phyloP scores from a whole-genome alignment of 257 asterid species.

The Solanum sparsipilum region DNA sequence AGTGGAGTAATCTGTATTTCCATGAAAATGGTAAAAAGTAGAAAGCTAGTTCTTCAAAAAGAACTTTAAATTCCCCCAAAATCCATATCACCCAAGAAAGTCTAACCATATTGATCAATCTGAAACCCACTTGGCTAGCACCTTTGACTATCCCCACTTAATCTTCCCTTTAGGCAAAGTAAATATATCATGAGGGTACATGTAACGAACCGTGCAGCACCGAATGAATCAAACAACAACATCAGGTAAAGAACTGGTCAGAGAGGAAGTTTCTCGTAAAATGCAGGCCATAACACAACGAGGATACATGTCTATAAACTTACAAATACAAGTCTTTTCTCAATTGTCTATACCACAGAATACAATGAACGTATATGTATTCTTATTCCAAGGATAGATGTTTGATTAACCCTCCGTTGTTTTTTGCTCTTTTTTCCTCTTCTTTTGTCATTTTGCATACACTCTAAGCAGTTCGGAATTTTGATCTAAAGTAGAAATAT shows the following conservation, averaged over 20 bases:
- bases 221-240: neutral
- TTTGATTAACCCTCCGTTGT: neutral
- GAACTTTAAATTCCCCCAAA: neutral
- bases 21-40: neutral
- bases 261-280: neutral
- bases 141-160: neutral
- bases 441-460: neutral
- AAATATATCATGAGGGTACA: neutral
- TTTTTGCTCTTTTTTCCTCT: neutral
- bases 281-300: neutral
- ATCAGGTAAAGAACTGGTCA: neutral
- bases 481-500: neutral
- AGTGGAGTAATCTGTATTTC: neutral
- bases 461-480: neutral
- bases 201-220: neutral
- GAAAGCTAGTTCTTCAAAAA: neutral
- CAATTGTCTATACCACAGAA: neutral
- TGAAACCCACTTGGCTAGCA: neutral
- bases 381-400: neutral
- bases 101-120: neutral
- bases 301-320: neutral
- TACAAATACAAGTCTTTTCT: neutral
- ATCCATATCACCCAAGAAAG: neutral
- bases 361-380: neutral
- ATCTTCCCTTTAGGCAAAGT: neutral